Percentiles rank a stretch among this genome's conserved stretches.
phyloP scores from a whole-genome alignment of 768 basidiomycete genomes.

The Sistotremastrum niveocremeum region DNA sequence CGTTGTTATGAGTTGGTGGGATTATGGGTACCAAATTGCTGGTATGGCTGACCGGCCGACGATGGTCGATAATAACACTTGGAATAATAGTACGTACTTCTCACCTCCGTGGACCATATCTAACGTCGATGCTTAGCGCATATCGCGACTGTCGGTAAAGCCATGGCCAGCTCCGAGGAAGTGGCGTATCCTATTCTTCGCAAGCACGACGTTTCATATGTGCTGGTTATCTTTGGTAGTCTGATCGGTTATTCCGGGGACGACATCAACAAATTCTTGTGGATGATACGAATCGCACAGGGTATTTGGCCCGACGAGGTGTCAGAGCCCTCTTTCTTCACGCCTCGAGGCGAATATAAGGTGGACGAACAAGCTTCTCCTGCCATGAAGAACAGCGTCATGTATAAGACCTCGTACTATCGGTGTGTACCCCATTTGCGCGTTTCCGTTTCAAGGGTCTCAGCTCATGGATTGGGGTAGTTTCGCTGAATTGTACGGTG shows the following conservation, averaged over 20 bases:
- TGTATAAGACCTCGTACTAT: constrained; percentile 99
- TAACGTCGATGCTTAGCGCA: constrained; percentile 43
- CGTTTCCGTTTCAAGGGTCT: not conserved
- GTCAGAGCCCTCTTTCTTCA: constrained; percentile 91
- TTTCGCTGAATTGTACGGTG: constrained; percentile 80
- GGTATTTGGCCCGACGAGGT: constrained; percentile 99
- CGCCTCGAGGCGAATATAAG: constrained; percentile 80
- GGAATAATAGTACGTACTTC: constrained; percentile 84
- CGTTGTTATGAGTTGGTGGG: constrained; percentile 99
- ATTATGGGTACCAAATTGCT: constrained; percentile 98
- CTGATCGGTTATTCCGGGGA: constrained; percentile 95
- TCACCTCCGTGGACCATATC: not conserved
- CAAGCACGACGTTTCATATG: constrained; percentile 95
- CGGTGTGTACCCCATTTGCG: constrained; percentile 34
- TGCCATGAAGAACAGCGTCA: constrained; percentile 89
- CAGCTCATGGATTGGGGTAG: constrained; percentile 21
- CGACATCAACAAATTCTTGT: constrained; percentile 99
- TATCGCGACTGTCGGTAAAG: constrained; percentile 97
- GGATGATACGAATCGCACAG: constrained; percentile 94
- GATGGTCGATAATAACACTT: constrained; percentile 97
- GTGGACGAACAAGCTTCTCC: constrained; percentile 75
- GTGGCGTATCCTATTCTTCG: constrained; percentile 93
- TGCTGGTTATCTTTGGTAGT: constrained; percentile 95
- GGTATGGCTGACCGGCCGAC: constrained; percentile 97
- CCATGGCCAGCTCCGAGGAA: constrained; percentile 90